Percentiles rank a stretch among this genome's conserved stretches.
Evolutionary conservation across 352 stramenopile genomes (phyloP).

Genomic region (Phytopythium mirpurense): DNA sequence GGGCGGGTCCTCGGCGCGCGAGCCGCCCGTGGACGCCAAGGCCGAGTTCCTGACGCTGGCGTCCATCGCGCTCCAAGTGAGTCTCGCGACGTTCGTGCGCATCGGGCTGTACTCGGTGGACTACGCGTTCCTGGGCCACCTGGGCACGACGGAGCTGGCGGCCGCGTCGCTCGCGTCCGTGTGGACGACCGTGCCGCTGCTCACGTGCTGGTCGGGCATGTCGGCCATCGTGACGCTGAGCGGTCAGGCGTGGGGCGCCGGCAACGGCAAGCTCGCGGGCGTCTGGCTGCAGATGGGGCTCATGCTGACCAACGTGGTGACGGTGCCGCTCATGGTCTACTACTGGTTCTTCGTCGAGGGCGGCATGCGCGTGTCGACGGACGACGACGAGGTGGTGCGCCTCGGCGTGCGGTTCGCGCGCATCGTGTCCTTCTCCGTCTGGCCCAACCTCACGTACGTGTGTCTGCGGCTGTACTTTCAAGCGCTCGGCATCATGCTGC

Average conservation of each 20-base stretch:
- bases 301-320: conserved; percentile 34
- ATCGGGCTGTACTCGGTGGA: conserved; percentile 78
- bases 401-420: conserved; percentile 68
- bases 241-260: conserved; percentile 65
- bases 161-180: conserved; percentile 70
- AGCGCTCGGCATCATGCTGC: conserved; percentile 73
- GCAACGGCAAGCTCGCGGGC: conserved; percentile 57
- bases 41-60: conserved; percentile 59
- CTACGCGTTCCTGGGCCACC: conserved; percentile 70
- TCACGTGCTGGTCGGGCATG: conserved; percentile 59
- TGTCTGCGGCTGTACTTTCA: conserved; percentile 83
- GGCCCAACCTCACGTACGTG: conserved; percentile 68
- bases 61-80: conserved; percentile 79
- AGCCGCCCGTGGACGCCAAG: conserved; percentile 43
- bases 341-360: conserved; percentile 54
- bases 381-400: conserved; percentile 52
- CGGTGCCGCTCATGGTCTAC: conserved; percentile 54
- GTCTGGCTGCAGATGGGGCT: conserved; percentile 76
- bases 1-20: neutral
- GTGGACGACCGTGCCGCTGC: conserved; percentile 70
- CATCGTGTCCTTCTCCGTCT: conserved; percentile 77
- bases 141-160: conserved; percentile 64
- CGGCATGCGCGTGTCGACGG: conserved; percentile 56
- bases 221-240: conserved; percentile 76
- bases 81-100: conserved; percentile 66